These are phyloP conservation scores for Ziziphus jujuba DNA, from an alignment of 306 rosid species.

Conservation along the genomic window DNA sequence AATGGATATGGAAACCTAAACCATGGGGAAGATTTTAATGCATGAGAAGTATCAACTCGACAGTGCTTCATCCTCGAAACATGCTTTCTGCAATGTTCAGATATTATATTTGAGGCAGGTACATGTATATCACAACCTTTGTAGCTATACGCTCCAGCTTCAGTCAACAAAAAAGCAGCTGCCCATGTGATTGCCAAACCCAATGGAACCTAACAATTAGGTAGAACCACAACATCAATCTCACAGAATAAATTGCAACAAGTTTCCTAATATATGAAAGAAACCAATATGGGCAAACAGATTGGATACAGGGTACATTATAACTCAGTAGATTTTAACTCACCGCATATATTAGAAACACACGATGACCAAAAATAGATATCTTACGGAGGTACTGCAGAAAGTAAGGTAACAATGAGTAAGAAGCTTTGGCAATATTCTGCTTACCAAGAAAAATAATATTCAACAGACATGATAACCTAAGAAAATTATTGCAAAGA, in stretches of 20 bases:
- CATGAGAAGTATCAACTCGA: constrained; percentile 88
- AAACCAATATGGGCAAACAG: constrained; percentile 14
- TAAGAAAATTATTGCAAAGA: background rate
- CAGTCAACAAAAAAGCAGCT: constrained; percentile 85
- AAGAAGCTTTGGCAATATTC: constrained; percentile 5
- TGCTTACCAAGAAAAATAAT: background rate
- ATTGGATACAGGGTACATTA: constrained; percentile 1
- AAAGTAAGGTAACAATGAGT: constrained; percentile 23
- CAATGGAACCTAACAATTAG: constrained; percentile 80
- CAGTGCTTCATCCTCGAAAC: constrained; percentile 90
- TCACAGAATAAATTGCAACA: constrained; percentile 19
- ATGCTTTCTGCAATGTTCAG: constrained; percentile 91
- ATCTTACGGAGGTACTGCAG: constrained; percentile 91
- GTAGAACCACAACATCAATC: constrained; percentile 21
- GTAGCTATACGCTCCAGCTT: constrained; percentile 76
- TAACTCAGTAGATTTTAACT: constrained; percentile 30
- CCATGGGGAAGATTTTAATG: constrained; percentile 83
- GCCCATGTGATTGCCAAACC: constrained; percentile 97
- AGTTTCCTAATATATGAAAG: constrained; percentile 2
- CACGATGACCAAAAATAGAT: constrained; percentile 91
- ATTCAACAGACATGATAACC: background rate
- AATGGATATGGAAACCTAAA: constrained; percentile 97
- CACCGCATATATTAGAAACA: constrained; percentile 92
- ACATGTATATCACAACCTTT: constrained; percentile 91
- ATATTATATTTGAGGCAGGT: constrained; percentile 82